Conservation (phyloP, 2,329 filamentous ascomycete genomes). For the Aspergillus sp. region DNA sequence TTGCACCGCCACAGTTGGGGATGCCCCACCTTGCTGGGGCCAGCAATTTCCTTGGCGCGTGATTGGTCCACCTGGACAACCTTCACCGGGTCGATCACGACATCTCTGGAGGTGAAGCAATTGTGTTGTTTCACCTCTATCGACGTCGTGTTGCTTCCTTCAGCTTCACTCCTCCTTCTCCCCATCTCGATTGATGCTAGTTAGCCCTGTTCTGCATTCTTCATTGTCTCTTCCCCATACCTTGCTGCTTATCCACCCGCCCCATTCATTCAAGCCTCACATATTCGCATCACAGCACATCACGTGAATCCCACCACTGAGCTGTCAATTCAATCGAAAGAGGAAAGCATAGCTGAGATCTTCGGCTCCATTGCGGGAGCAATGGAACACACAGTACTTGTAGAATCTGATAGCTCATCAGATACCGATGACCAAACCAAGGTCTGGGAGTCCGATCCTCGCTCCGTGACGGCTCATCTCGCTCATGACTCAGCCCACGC, state of each 20-base stretch:
- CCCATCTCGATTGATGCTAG: neutral
- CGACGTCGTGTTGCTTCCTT: neutral
- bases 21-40: neutral
- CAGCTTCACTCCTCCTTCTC: neutral
- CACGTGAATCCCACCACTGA: constrained; percentile 12
- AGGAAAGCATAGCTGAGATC: constrained; percentile 23
- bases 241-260: neutral
- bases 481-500: constrained; percentile 20
- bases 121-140: neutral
- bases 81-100: neutral
- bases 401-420: constrained; percentile 37
- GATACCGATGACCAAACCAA: constrained; percentile 40
- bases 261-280: constrained; percentile 1
- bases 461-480: constrained; percentile 21
- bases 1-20: constrained; percentile 1
- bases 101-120: constrained; percentile 2
- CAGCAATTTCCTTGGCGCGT: neutral
- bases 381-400: constrained; percentile 35
- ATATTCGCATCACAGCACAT: constrained; percentile 11
- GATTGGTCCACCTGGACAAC: neutral
- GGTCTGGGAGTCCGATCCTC: constrained; percentile 34
- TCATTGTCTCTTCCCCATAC: neutral
- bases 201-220: neutral
- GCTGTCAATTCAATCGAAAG: constrained; percentile 11
- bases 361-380: constrained; percentile 19